Evolutionary conservation across 495 filamentous ascomycete genomes (phyloP).

Genomic region (Tuber magnatum): DNA sequence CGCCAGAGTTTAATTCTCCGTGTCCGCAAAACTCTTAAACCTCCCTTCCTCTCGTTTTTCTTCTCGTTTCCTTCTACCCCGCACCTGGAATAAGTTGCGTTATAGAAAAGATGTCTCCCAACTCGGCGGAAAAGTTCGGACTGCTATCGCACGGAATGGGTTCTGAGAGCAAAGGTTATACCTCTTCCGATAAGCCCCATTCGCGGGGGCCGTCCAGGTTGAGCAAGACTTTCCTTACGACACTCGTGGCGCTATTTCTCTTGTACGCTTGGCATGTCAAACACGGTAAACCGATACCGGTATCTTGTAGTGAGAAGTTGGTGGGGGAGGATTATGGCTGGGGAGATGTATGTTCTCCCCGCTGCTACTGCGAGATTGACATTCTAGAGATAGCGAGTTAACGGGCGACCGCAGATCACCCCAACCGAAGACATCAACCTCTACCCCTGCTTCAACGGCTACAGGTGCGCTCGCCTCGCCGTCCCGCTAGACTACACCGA

Average conservation of each 20-base stretch:
- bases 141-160: neutral
- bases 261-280: neutral
- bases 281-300: too few species aligned
- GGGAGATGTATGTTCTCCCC: slow-evolving; percentile 11
- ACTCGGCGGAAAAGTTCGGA: neutral
- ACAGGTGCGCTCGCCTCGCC: slow-evolving; percentile 47
- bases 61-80: neutral
- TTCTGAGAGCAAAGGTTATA: neutral
- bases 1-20: neutral
- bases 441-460: slow-evolving; percentile 43
- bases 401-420: slow-evolving; percentile 31
- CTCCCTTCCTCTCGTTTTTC: neutral
- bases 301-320: neutral
- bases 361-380: neutral
- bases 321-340: neutral
- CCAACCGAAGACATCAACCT: slow-evolving; percentile 40
- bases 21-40: neutral
- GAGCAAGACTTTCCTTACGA: neutral
- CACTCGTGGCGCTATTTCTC: neutral
- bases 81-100: neutral
- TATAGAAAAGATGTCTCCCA: neutral
- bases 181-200: neutral
- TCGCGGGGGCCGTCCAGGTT: neutral
- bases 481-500: slow-evolving; percentile 50
- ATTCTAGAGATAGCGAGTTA: slow-evolving; percentile 8